Evolutionary conservation across 306 rosid genomes (phyloP), one percentile per base, ranked within the genome.

Genomic region (Acacia melanoxylon): DNA sequence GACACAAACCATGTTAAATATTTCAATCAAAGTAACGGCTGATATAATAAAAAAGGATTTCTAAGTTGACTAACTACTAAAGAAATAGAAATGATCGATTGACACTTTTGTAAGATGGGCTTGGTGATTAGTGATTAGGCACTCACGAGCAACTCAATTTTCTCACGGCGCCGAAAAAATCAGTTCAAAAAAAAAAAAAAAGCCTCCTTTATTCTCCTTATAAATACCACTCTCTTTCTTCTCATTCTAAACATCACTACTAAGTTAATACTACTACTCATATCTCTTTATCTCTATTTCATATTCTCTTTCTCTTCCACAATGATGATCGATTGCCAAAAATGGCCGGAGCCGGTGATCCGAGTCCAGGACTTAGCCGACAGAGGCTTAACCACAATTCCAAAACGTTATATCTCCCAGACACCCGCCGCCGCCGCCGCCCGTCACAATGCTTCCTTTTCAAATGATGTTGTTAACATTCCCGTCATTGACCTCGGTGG

Each of bases 291-390:
- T 15, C 19, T 51, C 58, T 6, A 51, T 51, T 15, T 51, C 58
- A 16, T 51, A 17, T 51, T 51, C 8, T 51, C 58, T 51, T 19
- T 17, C 29, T 27, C 68, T 22, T 3, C 17, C 48, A 9, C 45
- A 17, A 61, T 67, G 16, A 78, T 56, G 77, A 89, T 85, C 94
- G 82, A 65, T 54, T 86, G 94, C 83, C 88, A 83, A 77, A 48
- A 78, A 16, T 94, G 98, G 98, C 98, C 98, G 12, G 98, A 94
- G 83, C 95, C 94, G 10, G 77, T 92, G 20, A 86, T 91, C 29
- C 75, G 95, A 54, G 98, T 94, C 82, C 95, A 91, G 72, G 77
- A 91, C 78, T 85, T 94, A 22, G 88, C 97, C 2, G 89, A 91
- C 45, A 94, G 98, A 48, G 97, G 98, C 19, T 49, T 94, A 61